phyloP scores from a whole-genome alignment of 2,329 filamentous ascomycete species.

The Colletotrichum lini region DNA sequence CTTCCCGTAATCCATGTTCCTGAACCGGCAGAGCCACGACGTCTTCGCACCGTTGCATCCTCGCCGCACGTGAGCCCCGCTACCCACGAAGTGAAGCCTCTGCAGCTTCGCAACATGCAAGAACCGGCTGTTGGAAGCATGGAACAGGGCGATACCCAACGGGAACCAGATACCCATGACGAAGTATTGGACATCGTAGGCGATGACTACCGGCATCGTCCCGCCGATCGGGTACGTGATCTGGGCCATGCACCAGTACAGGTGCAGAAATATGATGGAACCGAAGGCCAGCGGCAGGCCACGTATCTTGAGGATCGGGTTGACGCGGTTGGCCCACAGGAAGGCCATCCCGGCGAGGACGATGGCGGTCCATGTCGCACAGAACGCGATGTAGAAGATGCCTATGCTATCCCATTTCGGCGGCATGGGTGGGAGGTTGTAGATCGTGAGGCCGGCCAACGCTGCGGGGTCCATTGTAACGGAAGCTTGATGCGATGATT shows the following conservation, averaged over 20 bases:
- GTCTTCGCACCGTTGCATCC: constrained; percentile 48
- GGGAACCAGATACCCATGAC: constrained; percentile 73
- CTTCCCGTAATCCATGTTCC: constrained; percentile 54
- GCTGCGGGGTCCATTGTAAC: constrained; percentile 21
- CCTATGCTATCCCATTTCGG: constrained; percentile 49
- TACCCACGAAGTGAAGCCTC: constrained; percentile 46
- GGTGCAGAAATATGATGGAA: constrained; percentile 55
- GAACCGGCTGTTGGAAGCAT: constrained; percentile 68
- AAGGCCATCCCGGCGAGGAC: constrained; percentile 54
- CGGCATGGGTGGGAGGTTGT: constrained; percentile 48
- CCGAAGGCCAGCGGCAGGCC: constrained; percentile 58
- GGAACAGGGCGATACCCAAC: constrained; percentile 70
- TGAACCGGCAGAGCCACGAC: constrained; percentile 53
- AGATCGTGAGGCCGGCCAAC: constrained; percentile 46
- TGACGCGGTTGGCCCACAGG: constrained; percentile 51
- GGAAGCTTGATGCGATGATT: background rate
- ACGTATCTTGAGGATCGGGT: constrained; percentile 57
- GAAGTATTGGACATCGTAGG: constrained; percentile 69
- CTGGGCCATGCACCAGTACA: constrained; percentile 58
- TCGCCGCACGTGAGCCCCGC: constrained; percentile 1
- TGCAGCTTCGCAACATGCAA: constrained; percentile 65
- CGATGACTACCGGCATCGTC: constrained; percentile 55
- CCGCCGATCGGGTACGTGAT: constrained; percentile 59
- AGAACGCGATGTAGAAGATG: constrained; percentile 50
- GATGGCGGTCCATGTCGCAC: constrained; percentile 47